Evolutionary conservation across 345 rosid genomes (phyloP).

Genomic region (Dipteronia dyeriana): DNA sequence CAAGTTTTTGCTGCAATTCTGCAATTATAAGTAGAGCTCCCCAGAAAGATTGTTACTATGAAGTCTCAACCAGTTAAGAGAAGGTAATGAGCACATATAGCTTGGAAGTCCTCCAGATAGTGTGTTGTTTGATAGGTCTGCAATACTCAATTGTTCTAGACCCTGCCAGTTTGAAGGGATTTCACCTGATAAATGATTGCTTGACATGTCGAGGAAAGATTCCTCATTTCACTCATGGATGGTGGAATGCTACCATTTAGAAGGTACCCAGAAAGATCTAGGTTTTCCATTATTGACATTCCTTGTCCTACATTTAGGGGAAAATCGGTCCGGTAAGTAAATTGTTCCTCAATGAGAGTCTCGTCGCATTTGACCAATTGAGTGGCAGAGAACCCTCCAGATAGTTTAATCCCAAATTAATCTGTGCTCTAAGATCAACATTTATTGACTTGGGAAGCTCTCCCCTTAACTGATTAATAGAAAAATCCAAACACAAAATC

Average conservation of each 20-base stretch:
- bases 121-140: constrained; percentile 27
- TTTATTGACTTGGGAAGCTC: not conserved
- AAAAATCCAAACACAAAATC: constrained; percentile 20
- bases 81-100: not conserved
- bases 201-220: constrained; percentile 23
- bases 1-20: constrained; percentile 9
- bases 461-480: not conserved
- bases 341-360: constrained; percentile 20
- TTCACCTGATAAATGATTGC: constrained; percentile 21
- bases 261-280: constrained; percentile 29
- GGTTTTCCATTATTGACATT: not conserved
- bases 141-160: not conserved
- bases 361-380: constrained; percentile 14
- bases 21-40: constrained; percentile 8
- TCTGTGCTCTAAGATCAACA: not conserved
- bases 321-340: constrained; percentile 23
- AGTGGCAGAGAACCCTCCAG: constrained; percentile 22
- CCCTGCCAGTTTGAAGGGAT: constrained; percentile 17
- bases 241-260: constrained; percentile 28
- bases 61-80: not conserved
- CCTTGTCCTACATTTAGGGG: not conserved
- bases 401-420: constrained; percentile 19
- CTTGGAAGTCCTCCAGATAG: constrained; percentile 28
- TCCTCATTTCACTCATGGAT: constrained; percentile 14
- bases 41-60: constrained; percentile 18